Base-by-base conservation (phyloP, 192 early-diverging fungal genomes). In the Phycomyces blakesleeanus region DNA sequence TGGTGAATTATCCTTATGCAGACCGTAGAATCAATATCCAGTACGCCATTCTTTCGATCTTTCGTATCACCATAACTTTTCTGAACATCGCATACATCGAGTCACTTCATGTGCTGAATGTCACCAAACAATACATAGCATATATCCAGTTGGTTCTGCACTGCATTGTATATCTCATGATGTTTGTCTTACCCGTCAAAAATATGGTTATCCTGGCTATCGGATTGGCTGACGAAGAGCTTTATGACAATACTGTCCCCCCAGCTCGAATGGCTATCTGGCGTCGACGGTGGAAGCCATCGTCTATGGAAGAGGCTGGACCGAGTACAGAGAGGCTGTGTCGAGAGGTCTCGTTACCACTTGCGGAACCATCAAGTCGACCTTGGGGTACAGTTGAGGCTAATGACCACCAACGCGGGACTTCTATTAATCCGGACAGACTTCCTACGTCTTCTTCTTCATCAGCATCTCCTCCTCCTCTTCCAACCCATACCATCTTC, bases 91-190 rank as follows among this genome's bases (percentile, higher is more conserved):
- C 59, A 9, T 81, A 76, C 53, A 40, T 78, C 20, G 60, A 71
- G 22, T 6, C 16, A 11, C 34, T 65, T 7, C 59, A 68, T 22
- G 65, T 71, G 1, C 40, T 60, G 3, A 9, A 53, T 0, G 40
- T 59, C 2, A 50, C 44, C 25, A 74, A 75, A 9, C 79, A 81
- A 54, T 63, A 71, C 18, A 55, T 78, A 55, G 79, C 63, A 1
- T 81, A 81, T 24, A 49, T 67, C 34, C 79, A 81, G 47, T 59
- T 81, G 42, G 63, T 67, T 15, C 39, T 81, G 21, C 79, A 81
- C 22, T 63, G 72, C n/a, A 51, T 71, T 6, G 72, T 59, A 5
- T 74, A 76, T 21, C 57, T 81, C 24, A 58, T 78, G 21, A 66
- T 76, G 51, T 71, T 81, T 68, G 59, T 74, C 5, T 51, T 72